phyloP scores from a whole-genome alignment of 106 monocot species.

The Vanilla planifolia region DNA sequence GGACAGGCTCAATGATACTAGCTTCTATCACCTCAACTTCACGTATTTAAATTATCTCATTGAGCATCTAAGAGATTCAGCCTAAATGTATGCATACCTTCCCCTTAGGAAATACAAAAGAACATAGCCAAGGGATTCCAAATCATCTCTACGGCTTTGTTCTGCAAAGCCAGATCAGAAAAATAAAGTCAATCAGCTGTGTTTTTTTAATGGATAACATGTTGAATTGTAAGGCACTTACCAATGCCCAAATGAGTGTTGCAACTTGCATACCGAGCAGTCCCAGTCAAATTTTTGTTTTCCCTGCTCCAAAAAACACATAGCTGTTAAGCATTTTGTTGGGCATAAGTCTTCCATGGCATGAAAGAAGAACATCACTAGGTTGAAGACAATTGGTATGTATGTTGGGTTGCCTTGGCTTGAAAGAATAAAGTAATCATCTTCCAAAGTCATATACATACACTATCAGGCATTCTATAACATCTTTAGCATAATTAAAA shows the following conservation, averaged over 20 bases:
- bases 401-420: too few species aligned
- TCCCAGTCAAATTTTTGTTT: conserved; percentile 89
- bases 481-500: too few species aligned
- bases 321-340: too few species aligned
- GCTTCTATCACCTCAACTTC: neutral
- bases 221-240: conserved; percentile 17
- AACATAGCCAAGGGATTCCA: conserved; percentile 97
- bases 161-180: conserved; percentile 31
- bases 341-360: too few species aligned
- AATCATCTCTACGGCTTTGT: conserved; percentile 97
- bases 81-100: conserved; percentile 38
- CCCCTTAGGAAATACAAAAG: conserved; percentile 90
- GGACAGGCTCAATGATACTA: neutral
- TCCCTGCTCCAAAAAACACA: conserved; percentile 55
- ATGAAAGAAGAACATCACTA: too few species aligned
- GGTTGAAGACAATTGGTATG: too few species aligned
- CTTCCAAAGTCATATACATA: too few species aligned
- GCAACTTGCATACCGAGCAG: conserved; percentile 96
- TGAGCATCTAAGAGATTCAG: neutral
- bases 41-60: neutral
- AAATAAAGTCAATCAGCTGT: neutral
- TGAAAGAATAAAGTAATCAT: too few species aligned
- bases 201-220: neutral
- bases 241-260: conserved; percentile 97
- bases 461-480: too few species aligned